Base-by-base conservation (phyloP, 306 rosid genomes). In the Begonia fuchsioides region DNA sequence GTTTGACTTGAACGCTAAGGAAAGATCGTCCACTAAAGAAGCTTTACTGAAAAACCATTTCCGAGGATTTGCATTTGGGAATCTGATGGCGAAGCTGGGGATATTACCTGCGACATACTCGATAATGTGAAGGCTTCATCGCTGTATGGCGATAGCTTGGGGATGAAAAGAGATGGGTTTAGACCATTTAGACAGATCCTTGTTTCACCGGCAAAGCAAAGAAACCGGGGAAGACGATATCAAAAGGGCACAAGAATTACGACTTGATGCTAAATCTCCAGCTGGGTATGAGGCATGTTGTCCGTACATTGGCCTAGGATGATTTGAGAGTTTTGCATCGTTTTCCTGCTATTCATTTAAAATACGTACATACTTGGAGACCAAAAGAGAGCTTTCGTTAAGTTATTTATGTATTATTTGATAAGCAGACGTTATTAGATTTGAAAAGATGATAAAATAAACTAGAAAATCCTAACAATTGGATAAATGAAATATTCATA, bases 211-310 rank as follows among this genome's bases (percentile, higher is more conserved):
- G 60, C 9, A 88, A 90, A 69, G 87, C 74, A 8, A 92, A 92
- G 74, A 86, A 83, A 38, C 87, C 96, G 0, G 98, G 98, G 3
- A 67, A 62, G 43, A 78, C 86, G 11, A 79, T 92, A 15, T 79
- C 83, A 0, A 85, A 85, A 55, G 98, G 98, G n/a, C 98, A 92
- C 45, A 92, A 79, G 73, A 82, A 82, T 53, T 92, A 92, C 52
- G 94, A 85, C 38, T 76, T 92, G 49, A 92, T 92, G 94, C 95
- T 92, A 59, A 85, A 79, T 69, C 83, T 92, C 47, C 98, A 92
- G 52, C 60, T 79, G 72, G 98, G 98, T 3, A 85, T 85, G 26
- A 85, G 94, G 98, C 85, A 55, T 50, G n/a, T n/a, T n/a, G 2
- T 17, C 59, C n/a, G 2, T 54, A 39, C 54, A 41, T 15, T 38